A percentile compares a stretch with the other conserved stretches of the same genome.
Evolutionary conservation across 164 flowering plant species (phyloP).

Genomic region (Echeveria elegans): DNA sequence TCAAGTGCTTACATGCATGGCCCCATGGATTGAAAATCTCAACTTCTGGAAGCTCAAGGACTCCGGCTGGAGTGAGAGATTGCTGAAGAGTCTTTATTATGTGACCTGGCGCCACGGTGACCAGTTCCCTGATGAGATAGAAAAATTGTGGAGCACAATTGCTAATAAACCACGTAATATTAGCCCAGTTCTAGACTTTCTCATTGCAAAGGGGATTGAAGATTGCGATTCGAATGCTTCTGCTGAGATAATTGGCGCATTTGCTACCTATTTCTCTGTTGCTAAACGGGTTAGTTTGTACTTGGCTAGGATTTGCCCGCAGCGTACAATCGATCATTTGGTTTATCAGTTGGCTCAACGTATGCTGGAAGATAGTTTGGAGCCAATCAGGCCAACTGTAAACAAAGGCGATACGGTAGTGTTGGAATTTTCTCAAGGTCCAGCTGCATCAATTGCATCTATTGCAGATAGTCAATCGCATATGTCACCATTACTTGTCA

Average conservation of each 20-base stretch:
- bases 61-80: constrained; percentile 94
- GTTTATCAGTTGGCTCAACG: constrained; percentile 87
- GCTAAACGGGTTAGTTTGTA: constrained; percentile 97
- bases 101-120: constrained; percentile 99
- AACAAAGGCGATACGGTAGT: constrained; percentile 53
- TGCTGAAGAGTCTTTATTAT: constrained; percentile 88
- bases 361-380: constrained; percentile 89
- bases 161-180: constrained; percentile 90
- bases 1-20: constrained; percentile 98
- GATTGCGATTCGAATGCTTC: constrained; percentile 99
- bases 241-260: constrained; percentile 95
- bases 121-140: constrained; percentile 98
- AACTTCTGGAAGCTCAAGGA: constrained; percentile 92
- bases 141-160: constrained; percentile 98
- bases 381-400: constrained; percentile 49
- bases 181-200: constrained; percentile 90
- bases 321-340: constrained; percentile 94
- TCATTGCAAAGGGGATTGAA: constrained; percentile 95
- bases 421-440: constrained; percentile 91
- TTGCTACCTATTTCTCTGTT: constrained; percentile 95
- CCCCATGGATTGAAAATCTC: constrained; percentile 98
- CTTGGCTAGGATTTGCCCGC: constrained; percentile 94
- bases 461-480: constrained; percentile 81
- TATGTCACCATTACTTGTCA: constrained; percentile 95
- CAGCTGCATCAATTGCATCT: constrained; percentile 55